Base-by-base conservation (phyloP, 2,329 filamentous ascomycete species). In the Fusarium setosum region DNA sequence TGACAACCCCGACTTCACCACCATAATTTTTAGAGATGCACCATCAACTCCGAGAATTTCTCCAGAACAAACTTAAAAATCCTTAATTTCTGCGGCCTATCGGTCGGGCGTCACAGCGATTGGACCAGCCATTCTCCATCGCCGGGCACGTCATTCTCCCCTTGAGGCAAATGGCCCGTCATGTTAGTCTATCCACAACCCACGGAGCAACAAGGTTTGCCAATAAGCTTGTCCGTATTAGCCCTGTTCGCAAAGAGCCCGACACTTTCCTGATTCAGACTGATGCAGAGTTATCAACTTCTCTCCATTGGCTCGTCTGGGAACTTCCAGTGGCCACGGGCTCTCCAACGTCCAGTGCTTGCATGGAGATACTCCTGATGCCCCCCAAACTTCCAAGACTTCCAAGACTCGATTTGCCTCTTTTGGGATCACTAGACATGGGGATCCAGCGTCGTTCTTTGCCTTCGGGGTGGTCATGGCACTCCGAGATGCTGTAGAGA, bases 71-170 rank as follows among this genome's bases (percentile, higher is more conserved):
- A 21, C 18, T 17, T 15, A 37, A 38, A 7, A 1, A 1, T 5
- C 18, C 2, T 11, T 10, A 9, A 17, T 4, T 50, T 65, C 21
- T 17, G 41, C 57, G 56, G 63, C 31, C 2, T 68, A 57, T 72
- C 70, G 68, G 70, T 54, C 70, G 65, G 67, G 23, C 12, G 10
- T n/a, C 6, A 4, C 61, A 57, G 57, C 59, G 67, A 72, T 72
- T 72, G 70, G 70, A 32, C 23, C 45, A 52, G 32, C 13, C 15
- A 37, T 5, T 18, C 17, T 18, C 40, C 29, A 42, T 48, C 44
- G 50, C 56, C 35, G 57, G 42, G 65, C 68, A 72, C 68, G 70
- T 31, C 64, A 72, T 72, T 44, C 38, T 59, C 57, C 61, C 49
- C 17, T 55, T 59, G 21, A 37, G 47, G 62, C n/a, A 24, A 57